phyloP scores from a whole-genome alignment of 2,329 filamentous ascomycete genomes.

The Talaromyces sp. region DNA sequence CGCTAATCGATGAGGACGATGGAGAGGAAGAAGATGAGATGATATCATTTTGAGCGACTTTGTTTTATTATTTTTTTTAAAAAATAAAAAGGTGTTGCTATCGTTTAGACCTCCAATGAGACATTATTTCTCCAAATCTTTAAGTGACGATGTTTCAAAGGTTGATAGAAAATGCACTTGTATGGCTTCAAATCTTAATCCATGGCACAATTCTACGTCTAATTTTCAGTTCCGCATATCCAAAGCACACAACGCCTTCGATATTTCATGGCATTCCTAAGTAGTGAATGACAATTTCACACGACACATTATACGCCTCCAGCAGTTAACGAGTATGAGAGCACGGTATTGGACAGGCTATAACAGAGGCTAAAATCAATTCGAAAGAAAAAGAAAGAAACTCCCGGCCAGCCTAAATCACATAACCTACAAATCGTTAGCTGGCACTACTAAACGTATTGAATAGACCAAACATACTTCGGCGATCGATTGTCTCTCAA shows the following conservation, averaged over 20 bases:
- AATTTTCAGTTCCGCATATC: background rate
- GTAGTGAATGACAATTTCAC: background rate
- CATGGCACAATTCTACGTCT: too few relatives aligned
- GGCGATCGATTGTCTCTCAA: slow-evolving; percentile 60
- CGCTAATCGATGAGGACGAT: slow-evolving; percentile 38
- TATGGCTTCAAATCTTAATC: background rate
- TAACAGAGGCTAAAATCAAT: background rate
- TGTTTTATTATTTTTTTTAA: background rate
- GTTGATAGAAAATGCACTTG: background rate
- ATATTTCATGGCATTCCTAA: background rate
- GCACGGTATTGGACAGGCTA: background rate
- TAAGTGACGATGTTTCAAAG: background rate
- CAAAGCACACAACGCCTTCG: background rate
- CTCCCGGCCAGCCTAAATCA: background rate
- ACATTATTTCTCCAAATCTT: background rate
- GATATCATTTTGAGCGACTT: background rate
- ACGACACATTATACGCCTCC: background rate
- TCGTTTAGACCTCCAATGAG: background rate
- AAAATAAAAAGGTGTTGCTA: background rate
- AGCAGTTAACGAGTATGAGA: background rate
- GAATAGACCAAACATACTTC: slow-evolving; percentile 33
- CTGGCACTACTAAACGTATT: background rate
- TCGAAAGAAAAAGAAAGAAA: background rate
- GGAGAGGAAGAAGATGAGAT: slow-evolving; percentile 15
- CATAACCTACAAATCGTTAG: slow-evolving; percentile 12